phyloP scores from a whole-genome alignment of 495 filamentous ascomycete species.

The Trichoderma asperelloides region DNA sequence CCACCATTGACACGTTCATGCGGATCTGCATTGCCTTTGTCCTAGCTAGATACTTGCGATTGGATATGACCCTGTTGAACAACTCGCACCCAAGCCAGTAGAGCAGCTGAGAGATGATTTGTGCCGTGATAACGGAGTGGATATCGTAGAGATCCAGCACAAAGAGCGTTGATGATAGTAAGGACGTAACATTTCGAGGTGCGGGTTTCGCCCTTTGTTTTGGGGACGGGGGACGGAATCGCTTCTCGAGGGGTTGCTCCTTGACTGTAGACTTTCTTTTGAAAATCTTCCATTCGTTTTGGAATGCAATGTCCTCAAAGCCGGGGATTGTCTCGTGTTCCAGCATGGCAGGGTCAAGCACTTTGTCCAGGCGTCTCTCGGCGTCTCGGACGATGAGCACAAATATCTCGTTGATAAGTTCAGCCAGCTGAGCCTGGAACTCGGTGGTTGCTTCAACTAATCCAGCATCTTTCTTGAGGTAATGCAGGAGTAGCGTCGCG shows the following conservation, averaged over 20 bases:
- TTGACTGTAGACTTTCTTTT: constrained; percentile 81
- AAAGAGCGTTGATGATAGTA: constrained; percentile 93
- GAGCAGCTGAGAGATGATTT: constrained; percentile 85
- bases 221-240: constrained; percentile 89
- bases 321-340: constrained; percentile 98
- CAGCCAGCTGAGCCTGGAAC: constrained; percentile 87
- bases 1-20: constrained; percentile 91
- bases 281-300: constrained; percentile 97
- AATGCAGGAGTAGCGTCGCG: constrained; percentile 87
- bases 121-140: constrained; percentile 89
- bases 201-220: constrained; percentile 84
- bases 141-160: constrained; percentile 98
- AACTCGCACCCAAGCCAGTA: constrained; percentile 97
- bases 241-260: constrained; percentile 78
- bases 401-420: constrained; percentile 97
- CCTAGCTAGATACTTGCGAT: constrained; percentile 84
- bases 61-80: constrained; percentile 97
- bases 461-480: constrained; percentile 88
- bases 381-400: constrained; percentile 97
- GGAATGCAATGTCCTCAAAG: constrained; percentile 91
- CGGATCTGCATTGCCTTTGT: constrained; percentile 99
- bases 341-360: constrained; percentile 84
- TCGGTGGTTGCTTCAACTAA: constrained; percentile 73
- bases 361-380: constrained; percentile 95
- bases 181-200: constrained; percentile 91